Evolutionary conservation across 2,329 filamentous ascomycete genomes (phyloP), one percentile per base, ranked within the genome.

Genomic region (Curvularia spicifera): DNA sequence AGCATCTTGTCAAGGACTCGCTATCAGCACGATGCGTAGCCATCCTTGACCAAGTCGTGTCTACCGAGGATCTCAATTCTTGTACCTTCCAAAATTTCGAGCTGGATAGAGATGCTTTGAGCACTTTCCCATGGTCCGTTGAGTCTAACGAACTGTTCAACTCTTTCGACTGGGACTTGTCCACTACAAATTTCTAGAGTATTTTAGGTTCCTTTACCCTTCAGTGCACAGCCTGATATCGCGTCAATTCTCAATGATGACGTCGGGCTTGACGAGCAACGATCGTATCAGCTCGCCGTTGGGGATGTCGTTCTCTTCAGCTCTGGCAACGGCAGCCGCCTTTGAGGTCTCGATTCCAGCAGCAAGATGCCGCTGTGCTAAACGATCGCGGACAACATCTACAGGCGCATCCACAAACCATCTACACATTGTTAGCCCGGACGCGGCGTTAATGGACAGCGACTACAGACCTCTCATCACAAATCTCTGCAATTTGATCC

Each of bases 161-260:
- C 37, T 68, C 68, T 2, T 69, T 70, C 26, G 66, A 70, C 28
- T 70, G 68, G 68, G 59, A 70, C 24, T 47, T 69, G n/a, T 62
- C 58, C 20, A 57, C 59, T n/a, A 60, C 53, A 18, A 61, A 55
- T 9, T 70, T 65, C 35, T 69, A 24, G 28, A 13, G 22, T 5
- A 18, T 3, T 37, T 60, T 2, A 5, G 5, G 42, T 20, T 12
- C 3, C 7, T n/a, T n/a, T 7, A 9, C 28, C 24, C 18, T 43
- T 9, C 29, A 20, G 15, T 18, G 13, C 33, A 12, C 13, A 28
- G 29, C 33, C 44, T 5, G 10, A 48, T 10, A 3, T 35, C 20
- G 4, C 4, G 12, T 68, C 52, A 67, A 47, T 68, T 69, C 22
- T 57, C 39, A 5, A 70, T 66, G 7, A 57, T 54, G 12, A 69